Base-by-base conservation (phyloP, 1,284 basidiomycete genomes). In the Hypsizygus ulmarius region DNA sequence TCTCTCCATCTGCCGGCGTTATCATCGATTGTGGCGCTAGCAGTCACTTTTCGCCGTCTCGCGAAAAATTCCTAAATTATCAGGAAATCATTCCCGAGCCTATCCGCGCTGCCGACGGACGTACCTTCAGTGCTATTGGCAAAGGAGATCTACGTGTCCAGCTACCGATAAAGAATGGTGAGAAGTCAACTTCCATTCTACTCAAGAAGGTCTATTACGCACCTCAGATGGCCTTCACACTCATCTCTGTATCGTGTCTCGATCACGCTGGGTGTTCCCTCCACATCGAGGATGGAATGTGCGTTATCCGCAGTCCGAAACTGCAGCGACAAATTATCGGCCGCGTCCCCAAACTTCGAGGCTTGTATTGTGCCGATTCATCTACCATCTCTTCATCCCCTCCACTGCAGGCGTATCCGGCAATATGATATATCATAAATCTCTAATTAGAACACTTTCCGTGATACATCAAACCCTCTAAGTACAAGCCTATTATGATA, bases 161-260 rank as follows among this genome's bases (percentile, higher is more conserved):
- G 5, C 35, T 60, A 4, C 57, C 53, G 5, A 63, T 55, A 50
- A 59, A 54, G 29, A 25, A 29, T 16, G 49, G 54, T 3, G 30
- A 57, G 14, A 57, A 53, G 19, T 43, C 43, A 15, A 61, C 52
- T 1, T 33, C 39, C 10, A 46, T 66, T 34, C 60, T 50, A 7
- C 57, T 71, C 14, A 52, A 54, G 19, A 55, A 65, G 29, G 64
- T 68, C 14, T 59, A 67, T 30, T 67, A 72, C 41, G 59, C 63
- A 21, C 67, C 68, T 5, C n/a, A n/a, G n/a, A n/a, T n/a, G n/a
- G n/a, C n/a, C n/a, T n/a, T n/a, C n/a, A n/a, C n/a, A n/a, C n/a
- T n/a, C n/a, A n/a, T n/a, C n/a, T n/a, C n/a, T n/a, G n/a, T n/a
- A n/a, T n/a, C n/a, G n/a, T n/a, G n/a, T n/a, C n/a, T n/a, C n/a